phyloP scores from a whole-genome alignment of 305 asterid genomes.

The Fraxinus ornus region DNA sequence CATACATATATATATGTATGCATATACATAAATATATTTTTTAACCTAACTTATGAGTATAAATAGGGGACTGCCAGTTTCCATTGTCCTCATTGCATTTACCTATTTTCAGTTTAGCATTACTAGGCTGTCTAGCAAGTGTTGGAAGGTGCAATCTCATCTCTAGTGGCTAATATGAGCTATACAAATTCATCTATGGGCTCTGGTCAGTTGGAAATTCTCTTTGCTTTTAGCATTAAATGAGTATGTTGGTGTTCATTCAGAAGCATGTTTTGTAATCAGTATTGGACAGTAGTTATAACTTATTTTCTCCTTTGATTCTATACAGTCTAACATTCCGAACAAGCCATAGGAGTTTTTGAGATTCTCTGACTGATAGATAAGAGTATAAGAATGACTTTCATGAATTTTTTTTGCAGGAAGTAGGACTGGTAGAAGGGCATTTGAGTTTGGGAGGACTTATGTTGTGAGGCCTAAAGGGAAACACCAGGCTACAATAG shows the following conservation, averaged over 20 bases:
- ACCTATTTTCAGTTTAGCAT: slow-evolving; percentile 16
- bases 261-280: background rate
- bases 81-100: slow-evolving; percentile 42
- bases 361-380: background rate
- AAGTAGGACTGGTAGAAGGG: slow-evolving; percentile 66
- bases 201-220: slow-evolving; percentile 66
- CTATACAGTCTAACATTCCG: background rate
- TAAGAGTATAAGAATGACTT: background rate
- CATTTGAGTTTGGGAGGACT: slow-evolving; percentile 88
- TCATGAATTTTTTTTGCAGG: slow-evolving; percentile 38
- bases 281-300: background rate
- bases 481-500: slow-evolving; percentile 95
- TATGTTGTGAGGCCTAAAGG: slow-evolving; percentile 98
- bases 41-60: slow-evolving; percentile 49
- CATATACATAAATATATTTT: slow-evolving; percentile 22
- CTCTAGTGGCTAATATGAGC: slow-evolving; percentile 56
- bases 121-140: slow-evolving; percentile 17
- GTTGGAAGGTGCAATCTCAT: slow-evolving; percentile 21
- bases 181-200: slow-evolving; percentile 77
- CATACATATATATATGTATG: background rate
- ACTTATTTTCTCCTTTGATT: slow-evolving; percentile 6
- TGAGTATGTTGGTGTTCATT: background rate
- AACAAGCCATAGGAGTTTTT: background rate
- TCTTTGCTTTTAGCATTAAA: background rate
- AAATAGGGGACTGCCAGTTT: slow-evolving; percentile 49